Evolutionary conservation across 1,139 yeast genomes (phyloP).

Genomic region (Kodamaea plutei): DNA sequence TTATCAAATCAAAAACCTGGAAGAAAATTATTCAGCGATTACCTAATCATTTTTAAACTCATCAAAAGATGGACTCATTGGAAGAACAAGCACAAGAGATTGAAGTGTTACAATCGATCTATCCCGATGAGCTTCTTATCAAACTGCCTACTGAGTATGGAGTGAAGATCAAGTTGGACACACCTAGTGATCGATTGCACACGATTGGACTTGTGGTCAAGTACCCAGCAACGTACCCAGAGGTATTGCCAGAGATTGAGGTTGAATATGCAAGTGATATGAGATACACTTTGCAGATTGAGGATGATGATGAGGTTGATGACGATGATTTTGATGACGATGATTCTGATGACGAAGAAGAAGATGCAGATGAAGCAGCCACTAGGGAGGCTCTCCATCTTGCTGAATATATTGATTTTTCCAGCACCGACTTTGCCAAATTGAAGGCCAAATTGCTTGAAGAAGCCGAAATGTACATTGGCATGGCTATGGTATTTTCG

Average conservation of each 20-base stretch:
- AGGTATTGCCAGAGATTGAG: constrained; percentile 54
- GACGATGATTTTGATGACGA: constrained; percentile 35
- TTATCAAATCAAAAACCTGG: no score
- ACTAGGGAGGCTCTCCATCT: constrained; percentile 44
- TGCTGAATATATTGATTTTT: constrained; percentile 54
- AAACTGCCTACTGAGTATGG: constrained; percentile 43
- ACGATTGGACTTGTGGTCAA: constrained; percentile 51
- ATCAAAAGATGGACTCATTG: constrained; percentile 53
- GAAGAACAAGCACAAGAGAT: constrained; percentile 80
- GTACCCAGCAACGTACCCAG: constrained; percentile 72
- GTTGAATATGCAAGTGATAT: constrained; percentile 27
- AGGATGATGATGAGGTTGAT: constrained; percentile 31
- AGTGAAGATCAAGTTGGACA: constrained; percentile 52
- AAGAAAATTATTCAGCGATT: no score
- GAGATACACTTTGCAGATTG: constrained; percentile 15
- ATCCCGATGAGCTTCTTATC: constrained; percentile 75
- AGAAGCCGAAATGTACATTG: constrained; percentile 74
- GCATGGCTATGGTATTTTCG: constrained; percentile 86
- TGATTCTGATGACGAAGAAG: constrained; percentile 41
- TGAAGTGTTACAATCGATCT: constrained; percentile 82
- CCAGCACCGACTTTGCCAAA: constrained; percentile 38
- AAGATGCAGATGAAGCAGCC: constrained; percentile 44
- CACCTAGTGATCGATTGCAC: constrained; percentile 52
- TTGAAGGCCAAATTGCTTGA: constrained; percentile 42
- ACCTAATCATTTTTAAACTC: no score